These are phyloP conservation scores for Pseudohyphozyma bogoriensis DNA, from an alignment of 768 basidiomycete species.

Conservation along the genomic window DNA sequence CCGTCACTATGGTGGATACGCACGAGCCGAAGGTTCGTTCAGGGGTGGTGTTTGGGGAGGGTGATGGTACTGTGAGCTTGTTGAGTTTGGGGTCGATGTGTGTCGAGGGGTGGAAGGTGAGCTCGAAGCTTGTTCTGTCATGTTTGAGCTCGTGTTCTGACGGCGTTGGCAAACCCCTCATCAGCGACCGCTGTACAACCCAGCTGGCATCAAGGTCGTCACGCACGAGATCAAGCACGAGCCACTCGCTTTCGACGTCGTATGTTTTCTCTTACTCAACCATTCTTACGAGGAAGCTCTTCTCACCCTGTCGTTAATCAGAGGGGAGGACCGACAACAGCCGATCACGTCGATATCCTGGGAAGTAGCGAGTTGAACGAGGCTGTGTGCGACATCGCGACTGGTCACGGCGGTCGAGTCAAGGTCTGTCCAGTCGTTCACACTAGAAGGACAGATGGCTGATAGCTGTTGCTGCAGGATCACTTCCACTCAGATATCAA, in stretches of 20 bases:
- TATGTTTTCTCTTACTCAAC: no score
- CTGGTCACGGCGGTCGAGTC: conserved; percentile 66
- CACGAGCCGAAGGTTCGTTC: conserved; percentile 13
- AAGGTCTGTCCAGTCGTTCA: no score
- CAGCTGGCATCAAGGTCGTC: conserved; percentile 69
- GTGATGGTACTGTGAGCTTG: conserved; percentile 84
- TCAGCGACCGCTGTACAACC: conserved; percentile 69
- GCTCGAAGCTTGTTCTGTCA: no score
- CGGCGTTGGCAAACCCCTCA: not conserved
- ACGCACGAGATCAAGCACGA: conserved; percentile 81
- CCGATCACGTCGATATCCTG: conserved; percentile 36
- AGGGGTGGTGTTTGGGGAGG: conserved; percentile 87
- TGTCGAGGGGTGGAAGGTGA: conserved; percentile 75
- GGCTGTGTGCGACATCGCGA: conserved; percentile 79
- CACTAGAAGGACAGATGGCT: no score
- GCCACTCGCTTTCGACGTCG: conserved; percentile 39
- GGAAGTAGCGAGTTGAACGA: conserved; percentile 75
- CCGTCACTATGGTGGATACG: conserved; percentile 52
- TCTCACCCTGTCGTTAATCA: no score
- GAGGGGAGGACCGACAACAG: conserved; percentile 83
- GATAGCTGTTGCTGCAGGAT: no score
- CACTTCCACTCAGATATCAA: conserved; percentile 64
- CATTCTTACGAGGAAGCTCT: no score
- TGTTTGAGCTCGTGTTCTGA: not conserved
- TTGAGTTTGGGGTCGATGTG: conserved; percentile 92